Conservation (phyloP, 2,329 filamentous ascomycete species). For the Aspergillus novofumigatus region DNA sequence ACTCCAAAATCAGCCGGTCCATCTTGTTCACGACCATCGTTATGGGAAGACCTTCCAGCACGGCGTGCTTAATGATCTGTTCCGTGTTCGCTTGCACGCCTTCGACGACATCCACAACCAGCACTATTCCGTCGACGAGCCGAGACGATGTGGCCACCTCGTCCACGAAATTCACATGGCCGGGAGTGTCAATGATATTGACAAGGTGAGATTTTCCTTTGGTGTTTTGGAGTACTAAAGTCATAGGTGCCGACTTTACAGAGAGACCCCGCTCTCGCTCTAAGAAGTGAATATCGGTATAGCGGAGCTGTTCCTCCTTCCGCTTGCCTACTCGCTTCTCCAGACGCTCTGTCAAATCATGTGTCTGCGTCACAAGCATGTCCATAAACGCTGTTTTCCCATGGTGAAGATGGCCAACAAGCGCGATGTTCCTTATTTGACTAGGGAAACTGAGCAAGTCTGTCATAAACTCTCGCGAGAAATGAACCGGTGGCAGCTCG, state of each 20-base stretch:
- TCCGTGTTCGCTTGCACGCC: slow-evolving; percentile 99
- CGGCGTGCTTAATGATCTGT: slow-evolving; percentile 93
- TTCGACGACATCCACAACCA: slow-evolving; percentile 94
- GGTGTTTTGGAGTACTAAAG: slow-evolving; percentile 78
- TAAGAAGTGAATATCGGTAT: slow-evolving; percentile 86
- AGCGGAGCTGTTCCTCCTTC: slow-evolving; percentile 84
- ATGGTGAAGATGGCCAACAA: slow-evolving; percentile 91
- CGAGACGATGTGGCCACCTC: slow-evolving; percentile 87
- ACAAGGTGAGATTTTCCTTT: slow-evolving; percentile 92
- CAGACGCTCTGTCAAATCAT: slow-evolving; percentile 74
- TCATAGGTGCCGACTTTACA: slow-evolving; percentile 93
- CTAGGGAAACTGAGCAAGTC: slow-evolving; percentile 95
- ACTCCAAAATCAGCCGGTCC: slow-evolving; percentile 88
- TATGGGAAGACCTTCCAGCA: slow-evolving; percentile 82
- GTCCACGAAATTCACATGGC: slow-evolving; percentile 97
- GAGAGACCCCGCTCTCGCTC: slow-evolving; percentile 88
- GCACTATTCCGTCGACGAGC: slow-evolving; percentile 82
- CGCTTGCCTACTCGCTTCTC: slow-evolving; percentile 77
- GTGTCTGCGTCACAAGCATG: slow-evolving; percentile 94
- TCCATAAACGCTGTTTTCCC: slow-evolving; percentile 98
- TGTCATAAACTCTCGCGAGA: slow-evolving; percentile 86
- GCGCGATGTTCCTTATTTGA: slow-evolving; percentile 85
- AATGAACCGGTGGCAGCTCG: slow-evolving; percentile 82
- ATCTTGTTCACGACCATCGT: slow-evolving; percentile 95
- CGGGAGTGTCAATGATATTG: slow-evolving; percentile 93